Conservation (phyloP, 129 eudicot genomes). For the Rutidosis leptorrhynchoides region DNA sequence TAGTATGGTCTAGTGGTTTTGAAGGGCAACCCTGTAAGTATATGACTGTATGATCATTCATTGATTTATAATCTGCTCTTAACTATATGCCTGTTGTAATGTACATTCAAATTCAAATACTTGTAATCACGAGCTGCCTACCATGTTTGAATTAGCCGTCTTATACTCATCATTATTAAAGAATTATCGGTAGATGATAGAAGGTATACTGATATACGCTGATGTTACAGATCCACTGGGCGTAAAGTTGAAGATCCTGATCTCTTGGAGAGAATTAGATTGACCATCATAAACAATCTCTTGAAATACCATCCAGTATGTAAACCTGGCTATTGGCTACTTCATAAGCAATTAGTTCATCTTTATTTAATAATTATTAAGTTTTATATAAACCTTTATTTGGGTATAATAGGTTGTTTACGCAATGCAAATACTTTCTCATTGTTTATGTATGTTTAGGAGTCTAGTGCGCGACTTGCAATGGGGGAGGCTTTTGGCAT, state of each 20-base stretch:
- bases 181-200: no score
- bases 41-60: conserved; percentile 20
- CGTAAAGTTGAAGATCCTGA: conserved; percentile 98
- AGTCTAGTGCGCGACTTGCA: conserved; percentile 90
- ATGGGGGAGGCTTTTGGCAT: conserved; percentile 98
- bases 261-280: conserved; percentile 88
- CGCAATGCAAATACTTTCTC: conserved; percentile 9
- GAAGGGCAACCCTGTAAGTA: conserved; percentile 7
- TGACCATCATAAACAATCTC: conserved; percentile 88
- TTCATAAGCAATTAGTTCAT: conserved; percentile 7
- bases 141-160: background rate
- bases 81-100: background rate
- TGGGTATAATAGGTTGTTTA: conserved; percentile 14
- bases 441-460: conserved; percentile 45
- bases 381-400: conserved; percentile 2
- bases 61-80: conserved; percentile 1
- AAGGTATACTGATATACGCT: conserved; percentile 9
- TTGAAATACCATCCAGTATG: conserved; percentile 97
- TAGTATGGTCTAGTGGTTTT: conserved; percentile 8
- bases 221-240: conserved; percentile 55
- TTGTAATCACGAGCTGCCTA: background rate
- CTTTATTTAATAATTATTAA: conserved; percentile 1
- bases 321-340: conserved; percentile 15
- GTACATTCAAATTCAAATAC: background rate
- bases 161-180: conserved; percentile 12